Evolutionary conservation across 306 rosid species (phyloP), one percentile per base, ranked within the genome.

Genomic region (Cucumis hystrix): DNA sequence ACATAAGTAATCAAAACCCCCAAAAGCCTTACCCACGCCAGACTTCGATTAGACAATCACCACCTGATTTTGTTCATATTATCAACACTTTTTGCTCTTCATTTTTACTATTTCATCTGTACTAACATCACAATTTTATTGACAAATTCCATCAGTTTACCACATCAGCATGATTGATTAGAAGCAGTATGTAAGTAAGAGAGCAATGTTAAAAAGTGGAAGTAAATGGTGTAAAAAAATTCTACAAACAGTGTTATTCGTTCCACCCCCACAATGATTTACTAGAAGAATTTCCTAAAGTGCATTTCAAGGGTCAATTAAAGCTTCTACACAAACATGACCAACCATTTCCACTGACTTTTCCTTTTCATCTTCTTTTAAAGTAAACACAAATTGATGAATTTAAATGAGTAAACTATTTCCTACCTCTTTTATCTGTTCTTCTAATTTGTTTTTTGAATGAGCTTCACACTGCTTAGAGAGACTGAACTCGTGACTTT

Each of bases 181-280:
- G 37, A 33, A 65, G 39, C 49, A 37, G 0, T 61, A 4, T 61
- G 70, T 65, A 10, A 65, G 5, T 52, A 52, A 39, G 25, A 63
- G 25, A 20, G 11, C 74, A 20, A 21, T 12, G 74, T 41, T 21
- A 70, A 23, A 23, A 66, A 30, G 62, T 51, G 77, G 30, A 72
- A 45, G 49, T 52, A 52, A 40, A 66, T 73, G 77, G 62, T 51
- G 77, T 73, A 73, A 54, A 25, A 23, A 73, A 17, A 33, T 4
- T 73, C 45, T 30, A 72, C 76, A 33, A 54, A 30, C 13, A 73
- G 6, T 51, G 25, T 54, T 49, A 52, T 13, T 67, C 41, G 45
- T 39, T 51, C 79, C 79, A 70, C 72, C 83, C 87, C 82, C 87
- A 82, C 89, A 81, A 81, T 83, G 79, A 66, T 76, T 61, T 41